Evolutionary conservation across 345 rosid genomes (phyloP), one percentile per base, ranked within the genome.

Genomic region (Anacardium occidentale): DNA sequence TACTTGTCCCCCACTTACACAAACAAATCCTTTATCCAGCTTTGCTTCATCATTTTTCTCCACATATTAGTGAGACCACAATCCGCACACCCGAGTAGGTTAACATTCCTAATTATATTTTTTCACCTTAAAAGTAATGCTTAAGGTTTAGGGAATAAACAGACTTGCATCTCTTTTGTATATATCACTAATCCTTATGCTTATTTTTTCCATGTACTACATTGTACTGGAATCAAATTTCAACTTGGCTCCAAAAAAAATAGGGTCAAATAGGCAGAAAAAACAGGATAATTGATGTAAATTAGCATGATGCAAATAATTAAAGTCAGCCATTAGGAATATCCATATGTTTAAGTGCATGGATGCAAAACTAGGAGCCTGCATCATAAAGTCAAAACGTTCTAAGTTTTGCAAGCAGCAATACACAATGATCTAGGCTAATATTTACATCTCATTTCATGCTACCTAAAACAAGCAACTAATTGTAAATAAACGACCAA

Each of bases 401-500:
- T 63, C 50, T n/a, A 67, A 44, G 63, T 10, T 69, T 55, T 54
- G 62, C 75, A 25, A 66, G 75, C 72, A 70, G 66, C 37, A 9
- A 22, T 21, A 7, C 2, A 48, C 47, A 51, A 60, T 47, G 18
- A 66, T 70, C 70, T 65, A 15, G 10, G 64, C 57, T 61, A 74
- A 62, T 79, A 79, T 80, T 76, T 78, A 78, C 86, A 70, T 66
- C 79, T 72, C 51, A 66, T 64, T 69, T 66, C 50, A 48, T 75
- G 74, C 56, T 66, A 62, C 68, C 66, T 17, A 62, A 60, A 76
- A 72, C 74, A 73, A 74, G 60, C 50, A 42, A 64, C 75, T 71
- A 60, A 77, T 69, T 56, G 24, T 37, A 54, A 57, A 71, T 58
- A 62, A 73, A 66, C 29, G 7, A 15, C 10, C 20, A 14, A 42